phyloP scores from a whole-genome alignment of 305 asterid species.

The Fraxinus dipetala region DNA sequence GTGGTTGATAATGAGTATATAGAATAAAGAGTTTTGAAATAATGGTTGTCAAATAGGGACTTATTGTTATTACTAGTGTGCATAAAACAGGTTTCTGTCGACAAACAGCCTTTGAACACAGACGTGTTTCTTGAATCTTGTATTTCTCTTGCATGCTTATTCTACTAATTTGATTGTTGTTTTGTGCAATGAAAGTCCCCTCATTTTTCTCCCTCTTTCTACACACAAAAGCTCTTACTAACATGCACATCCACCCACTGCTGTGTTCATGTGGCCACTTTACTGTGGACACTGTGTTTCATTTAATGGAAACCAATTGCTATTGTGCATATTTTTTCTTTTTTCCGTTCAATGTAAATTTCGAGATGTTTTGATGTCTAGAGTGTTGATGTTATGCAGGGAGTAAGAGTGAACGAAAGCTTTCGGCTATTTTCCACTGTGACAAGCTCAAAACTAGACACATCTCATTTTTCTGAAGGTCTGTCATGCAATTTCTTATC shows the following conservation, averaged over 20 bases:
- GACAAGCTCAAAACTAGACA: constrained; percentile 65
- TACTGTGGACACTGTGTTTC: not conserved
- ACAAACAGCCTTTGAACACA: not conserved
- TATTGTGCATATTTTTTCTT: not conserved
- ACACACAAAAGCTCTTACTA: not conserved
- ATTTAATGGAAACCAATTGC: not conserved
- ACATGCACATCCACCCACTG: not conserved
- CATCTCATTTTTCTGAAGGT: constrained; percentile 65
- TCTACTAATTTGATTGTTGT: not conserved
- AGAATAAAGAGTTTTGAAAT: not conserved
- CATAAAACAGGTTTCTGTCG: not conserved
- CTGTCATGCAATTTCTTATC: constrained; percentile 21
- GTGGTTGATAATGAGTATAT: not conserved
- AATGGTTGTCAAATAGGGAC: not conserved
- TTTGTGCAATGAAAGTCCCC: not conserved
- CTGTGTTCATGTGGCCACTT: not conserved
- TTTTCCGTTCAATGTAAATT: not conserved
- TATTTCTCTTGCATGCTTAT: not conserved
- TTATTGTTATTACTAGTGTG: not conserved
- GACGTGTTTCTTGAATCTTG: not conserved
- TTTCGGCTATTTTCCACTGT: constrained; percentile 87
- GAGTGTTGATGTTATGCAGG: constrained; percentile 47
- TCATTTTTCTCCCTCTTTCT: not conserved
- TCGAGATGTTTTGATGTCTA: not conserved
- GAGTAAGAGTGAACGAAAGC: constrained; percentile 63